A percentile compares a stretch with the other conserved stretches of the same genome.
Evolutionary conservation across 331 rosid species (phyloP).

Genomic region (Cydonia oblonga): DNA sequence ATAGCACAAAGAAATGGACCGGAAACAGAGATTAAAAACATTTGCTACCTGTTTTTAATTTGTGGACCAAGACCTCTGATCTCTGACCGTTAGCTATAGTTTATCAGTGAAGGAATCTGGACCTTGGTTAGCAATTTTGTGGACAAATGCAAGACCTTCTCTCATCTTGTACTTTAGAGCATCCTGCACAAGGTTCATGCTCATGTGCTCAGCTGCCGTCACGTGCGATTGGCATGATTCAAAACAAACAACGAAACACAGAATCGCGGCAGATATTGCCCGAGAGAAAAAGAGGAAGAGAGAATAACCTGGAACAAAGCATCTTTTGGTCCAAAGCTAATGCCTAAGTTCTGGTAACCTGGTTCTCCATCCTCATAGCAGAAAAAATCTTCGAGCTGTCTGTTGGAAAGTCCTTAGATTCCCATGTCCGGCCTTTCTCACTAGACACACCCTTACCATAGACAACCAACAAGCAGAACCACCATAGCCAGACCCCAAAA

Average conservation of each 20-base stretch:
- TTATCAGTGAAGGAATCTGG: neutral
- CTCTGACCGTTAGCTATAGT: neutral
- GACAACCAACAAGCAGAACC: conserved; percentile 29
- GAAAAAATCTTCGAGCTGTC: conserved; percentile 17
- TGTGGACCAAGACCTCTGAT: conserved; percentile 1
- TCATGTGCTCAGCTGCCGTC: conserved; percentile 22
- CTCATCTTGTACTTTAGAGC: conserved; percentile 11
- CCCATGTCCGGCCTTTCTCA: conserved; percentile 29
- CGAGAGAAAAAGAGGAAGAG: neutral
- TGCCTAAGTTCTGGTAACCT: conserved; percentile 1
- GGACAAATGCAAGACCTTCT: neutral
- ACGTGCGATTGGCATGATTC: neutral
- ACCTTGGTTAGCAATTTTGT: neutral
- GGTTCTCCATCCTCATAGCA: conserved; percentile 20
- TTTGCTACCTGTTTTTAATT: conserved; percentile 14
- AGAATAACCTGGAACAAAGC: conserved; percentile 23
- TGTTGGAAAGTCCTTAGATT: conserved; percentile 24
- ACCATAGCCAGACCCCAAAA: conserved; percentile 32
- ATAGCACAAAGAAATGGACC: neutral
- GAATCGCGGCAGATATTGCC: neutral
- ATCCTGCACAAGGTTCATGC: conserved; percentile 19
- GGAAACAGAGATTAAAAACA: neutral
- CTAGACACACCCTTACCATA: conserved; percentile 19
- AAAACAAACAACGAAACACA: neutral
- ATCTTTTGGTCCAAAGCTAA: conserved; percentile 28